Evolutionary conservation across 768 basidiomycete genomes (phyloP).

Genomic region (Agrocybe pediades): DNA sequence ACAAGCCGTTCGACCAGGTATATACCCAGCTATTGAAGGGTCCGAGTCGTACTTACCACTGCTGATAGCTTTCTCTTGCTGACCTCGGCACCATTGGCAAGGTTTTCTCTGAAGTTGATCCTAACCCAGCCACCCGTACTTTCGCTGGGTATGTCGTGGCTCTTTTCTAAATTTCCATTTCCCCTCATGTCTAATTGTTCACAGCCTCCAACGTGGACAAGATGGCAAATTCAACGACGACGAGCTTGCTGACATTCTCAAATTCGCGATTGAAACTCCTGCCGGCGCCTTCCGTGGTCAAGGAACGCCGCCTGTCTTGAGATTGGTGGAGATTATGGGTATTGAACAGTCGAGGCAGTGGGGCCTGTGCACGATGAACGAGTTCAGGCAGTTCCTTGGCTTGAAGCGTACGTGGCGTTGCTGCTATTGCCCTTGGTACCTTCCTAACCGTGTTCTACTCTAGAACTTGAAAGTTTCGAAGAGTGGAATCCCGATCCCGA

Average conservation of each 20-base stretch:
- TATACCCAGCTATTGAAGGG: background rate
- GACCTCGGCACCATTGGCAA: constrained; percentile 10
- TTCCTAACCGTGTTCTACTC: background rate
- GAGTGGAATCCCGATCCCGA: constrained; percentile 56
- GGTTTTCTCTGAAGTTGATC: constrained; percentile 9
- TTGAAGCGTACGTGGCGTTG: constrained; percentile 35
- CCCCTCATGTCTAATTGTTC: background rate
- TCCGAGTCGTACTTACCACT: background rate
- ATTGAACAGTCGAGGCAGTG: constrained; percentile 55
- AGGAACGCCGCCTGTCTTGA: constrained; percentile 46
- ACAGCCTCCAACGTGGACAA: constrained; percentile 14
- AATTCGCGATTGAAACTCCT: constrained; percentile 12
- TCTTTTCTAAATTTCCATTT: background rate
- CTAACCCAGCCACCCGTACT: constrained; percentile 11
- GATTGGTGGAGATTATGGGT: constrained; percentile 56
- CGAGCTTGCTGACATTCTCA: constrained; percentile 13
- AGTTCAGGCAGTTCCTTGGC: constrained; percentile 53
- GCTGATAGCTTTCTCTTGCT: constrained; percentile 7
- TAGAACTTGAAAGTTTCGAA: constrained; percentile 47
- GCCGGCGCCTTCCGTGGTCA: constrained; percentile 33
- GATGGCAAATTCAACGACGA: constrained; percentile 18
- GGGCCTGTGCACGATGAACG: constrained; percentile 61
- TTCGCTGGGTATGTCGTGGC: constrained; percentile 11
- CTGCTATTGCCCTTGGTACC: background rate
- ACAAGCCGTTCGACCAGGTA: constrained; percentile 24